Conservation (phyloP, 1,139 yeast species). For the Tardiomyces digboiensis region DNA sequence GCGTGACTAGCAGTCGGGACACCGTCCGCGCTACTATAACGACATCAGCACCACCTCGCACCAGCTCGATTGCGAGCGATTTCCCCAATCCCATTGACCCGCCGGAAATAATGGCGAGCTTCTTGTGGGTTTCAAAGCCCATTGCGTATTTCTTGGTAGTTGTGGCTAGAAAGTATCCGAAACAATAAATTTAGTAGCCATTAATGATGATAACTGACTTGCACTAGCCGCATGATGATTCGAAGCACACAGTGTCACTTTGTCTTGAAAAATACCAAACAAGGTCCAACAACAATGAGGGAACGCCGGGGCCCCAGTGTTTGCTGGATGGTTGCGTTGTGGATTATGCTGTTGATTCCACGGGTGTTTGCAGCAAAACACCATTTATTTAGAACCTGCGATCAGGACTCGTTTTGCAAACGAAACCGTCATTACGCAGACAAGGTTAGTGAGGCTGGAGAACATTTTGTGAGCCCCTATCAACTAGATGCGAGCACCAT, state of each 20-base stretch:
- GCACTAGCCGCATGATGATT: no score
- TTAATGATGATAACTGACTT: no score
- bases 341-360: slow-evolving; percentile 9
- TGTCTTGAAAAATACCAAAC: no score
- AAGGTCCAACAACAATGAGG: no score
- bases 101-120: slow-evolving; percentile 75
- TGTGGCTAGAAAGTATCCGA: no score
- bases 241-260: no score
- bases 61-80: slow-evolving; percentile 57
- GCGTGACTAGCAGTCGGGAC: slow-evolving; percentile 42
- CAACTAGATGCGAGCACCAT: slow-evolving; percentile 38
- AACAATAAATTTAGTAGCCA: no score
- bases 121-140: slow-evolving; percentile 7
- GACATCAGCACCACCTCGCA: slow-evolving; percentile 49
- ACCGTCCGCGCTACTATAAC: slow-evolving; percentile 70
- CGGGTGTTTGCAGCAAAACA: slow-evolving; percentile 45
- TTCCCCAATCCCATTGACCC: slow-evolving; percentile 95
- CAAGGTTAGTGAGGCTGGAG: slow-evolving; percentile 26
- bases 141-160: no score
- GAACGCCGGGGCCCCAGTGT: no score
- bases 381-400: slow-evolving; percentile 71
- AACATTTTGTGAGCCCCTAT: slow-evolving; percentile 39
- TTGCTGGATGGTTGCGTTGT: slow-evolving; percentile 1
- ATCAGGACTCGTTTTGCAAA: slow-evolving; percentile 74
- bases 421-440: slow-evolving; percentile 69